Base-by-base conservation (phyloP, 148 eudicot species). In the Fagopyrum esculentum region DNA sequence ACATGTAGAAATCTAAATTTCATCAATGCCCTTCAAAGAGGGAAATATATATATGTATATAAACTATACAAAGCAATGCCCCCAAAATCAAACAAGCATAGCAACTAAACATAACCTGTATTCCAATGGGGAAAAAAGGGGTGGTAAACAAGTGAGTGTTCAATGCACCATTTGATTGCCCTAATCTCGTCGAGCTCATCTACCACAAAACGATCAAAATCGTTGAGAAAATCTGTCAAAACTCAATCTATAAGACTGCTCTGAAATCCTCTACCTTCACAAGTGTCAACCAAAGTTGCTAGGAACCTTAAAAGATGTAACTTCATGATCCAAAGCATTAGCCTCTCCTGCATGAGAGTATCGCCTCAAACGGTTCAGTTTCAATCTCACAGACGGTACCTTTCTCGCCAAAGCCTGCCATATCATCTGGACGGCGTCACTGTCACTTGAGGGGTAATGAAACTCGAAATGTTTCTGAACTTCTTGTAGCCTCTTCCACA, bases 371-470 rank as follows among this genome's bases (percentile, higher is more conserved):
- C 80, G 73, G 69, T 92, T 85, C 73, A 90, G 8, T 79, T 84
- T 92, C 84, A 86, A 30, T 51, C 77, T 86, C 9, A 92, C 71
- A 1, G 82, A 75, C 4, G 97, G 90, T 17, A 92, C 93, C 80
- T 90, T 95, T 9, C 89, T 76, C 0, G 88, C 86, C 73, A 95
- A 73, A 8, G 91, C 87, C 76, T 84, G 81, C 98, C 98, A 95
- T 78, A 95, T 89, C 92, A 90, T 92, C 69, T 95, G 93, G 11
- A 92, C 91, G 1, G 98, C 98, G 69, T 95, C 98, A 49, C 80
- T 84, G 47, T 86, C 89, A 66, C 81, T 78, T 2, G 98, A 89
- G 1, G 98, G 98, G 74, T 85, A 95, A 63, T 78, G 85, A 69
- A 76, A 95, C 88, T 92, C 93, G 15, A 87, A 95, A 19, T 85